Conservation (phyloP, 2,329 filamentous ascomycete species). For the Penicillium sp. region DNA sequence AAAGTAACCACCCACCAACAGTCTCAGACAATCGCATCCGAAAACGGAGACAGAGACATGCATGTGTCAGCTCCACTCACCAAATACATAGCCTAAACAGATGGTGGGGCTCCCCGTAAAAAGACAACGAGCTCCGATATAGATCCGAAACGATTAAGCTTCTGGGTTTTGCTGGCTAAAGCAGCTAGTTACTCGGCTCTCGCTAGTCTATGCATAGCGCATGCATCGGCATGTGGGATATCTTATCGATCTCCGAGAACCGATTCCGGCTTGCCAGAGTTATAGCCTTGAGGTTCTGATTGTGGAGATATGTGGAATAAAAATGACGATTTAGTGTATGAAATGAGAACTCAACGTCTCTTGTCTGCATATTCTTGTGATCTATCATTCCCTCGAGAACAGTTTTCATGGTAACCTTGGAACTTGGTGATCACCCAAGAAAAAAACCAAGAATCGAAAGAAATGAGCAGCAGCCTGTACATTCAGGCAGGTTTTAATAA, state of each 20-base stretch:
- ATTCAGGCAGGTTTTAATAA: not conserved
- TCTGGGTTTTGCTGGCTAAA: not conserved
- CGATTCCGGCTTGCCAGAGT: not conserved
- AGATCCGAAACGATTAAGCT: not conserved
- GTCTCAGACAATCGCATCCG: not conserved
- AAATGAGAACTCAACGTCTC: no score
- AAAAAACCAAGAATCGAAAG: no score
- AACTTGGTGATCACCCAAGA: no score
- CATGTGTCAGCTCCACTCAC: not conserved
- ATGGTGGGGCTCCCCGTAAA: not conserved
- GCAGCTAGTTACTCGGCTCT: not conserved
- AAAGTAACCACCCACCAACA: not conserved
- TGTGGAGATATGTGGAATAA: no score
- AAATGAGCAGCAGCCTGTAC: no score
- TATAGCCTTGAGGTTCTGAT: no score
- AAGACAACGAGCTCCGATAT: not conserved
- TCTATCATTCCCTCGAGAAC: no score
- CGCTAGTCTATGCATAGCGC: not conserved
- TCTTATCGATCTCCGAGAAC: conserved; percentile 5
- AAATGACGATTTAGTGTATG: no score
- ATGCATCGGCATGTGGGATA: not conserved
- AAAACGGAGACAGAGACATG: not conserved
- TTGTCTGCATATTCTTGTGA: no score
- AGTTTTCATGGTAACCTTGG: no score
- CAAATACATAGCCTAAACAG: not conserved